phyloP scores from a whole-genome alignment of 164 flowering plant species.

The Malania oleifera region DNA sequence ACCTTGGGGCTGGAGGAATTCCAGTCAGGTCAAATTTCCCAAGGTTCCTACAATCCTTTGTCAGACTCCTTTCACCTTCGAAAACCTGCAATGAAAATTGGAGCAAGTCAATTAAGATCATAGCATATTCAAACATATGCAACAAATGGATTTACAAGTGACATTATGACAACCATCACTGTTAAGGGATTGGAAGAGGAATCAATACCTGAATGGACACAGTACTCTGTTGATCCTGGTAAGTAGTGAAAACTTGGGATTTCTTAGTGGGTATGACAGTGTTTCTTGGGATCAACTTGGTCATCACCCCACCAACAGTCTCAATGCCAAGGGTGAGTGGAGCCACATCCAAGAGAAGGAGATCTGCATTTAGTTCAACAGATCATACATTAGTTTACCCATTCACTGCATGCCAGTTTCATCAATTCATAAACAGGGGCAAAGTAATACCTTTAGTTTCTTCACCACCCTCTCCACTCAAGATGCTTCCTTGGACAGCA shows the following conservation, averaged over 20 bases:
- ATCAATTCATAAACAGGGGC: background rate
- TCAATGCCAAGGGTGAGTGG: conserved; percentile 90
- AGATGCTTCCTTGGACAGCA: conserved; percentile 86
- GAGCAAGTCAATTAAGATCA: background rate
- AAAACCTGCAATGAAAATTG: conserved; percentile 44
- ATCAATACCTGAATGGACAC: conserved; percentile 75
- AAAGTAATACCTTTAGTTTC: conserved; percentile 71
- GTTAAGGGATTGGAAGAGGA: background rate
- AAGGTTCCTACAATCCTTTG: conserved; percentile 74
- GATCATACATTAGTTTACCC: no score
- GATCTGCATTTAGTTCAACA: conserved; percentile 37
- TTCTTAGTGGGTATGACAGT: conserved; percentile 90
- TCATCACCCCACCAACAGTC: conserved; percentile 94
- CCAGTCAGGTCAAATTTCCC: conserved; percentile 82
- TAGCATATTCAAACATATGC: background rate
- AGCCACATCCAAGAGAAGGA: conserved; percentile 86
- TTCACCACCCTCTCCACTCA: conserved; percentile 90
- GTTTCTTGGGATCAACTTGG: conserved; percentile 91
- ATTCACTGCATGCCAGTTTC: no score
- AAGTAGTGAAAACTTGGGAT: conserved; percentile 89
- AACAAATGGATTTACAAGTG: background rate
- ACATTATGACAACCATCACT: background rate
- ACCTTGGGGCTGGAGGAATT: conserved; percentile 89
- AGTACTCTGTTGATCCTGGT: conserved; percentile 92
- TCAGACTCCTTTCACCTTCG: conserved; percentile 93